phyloP scores from a whole-genome alignment of 176 grass and related monocot genomes.

The Carex cristatella region DNA sequence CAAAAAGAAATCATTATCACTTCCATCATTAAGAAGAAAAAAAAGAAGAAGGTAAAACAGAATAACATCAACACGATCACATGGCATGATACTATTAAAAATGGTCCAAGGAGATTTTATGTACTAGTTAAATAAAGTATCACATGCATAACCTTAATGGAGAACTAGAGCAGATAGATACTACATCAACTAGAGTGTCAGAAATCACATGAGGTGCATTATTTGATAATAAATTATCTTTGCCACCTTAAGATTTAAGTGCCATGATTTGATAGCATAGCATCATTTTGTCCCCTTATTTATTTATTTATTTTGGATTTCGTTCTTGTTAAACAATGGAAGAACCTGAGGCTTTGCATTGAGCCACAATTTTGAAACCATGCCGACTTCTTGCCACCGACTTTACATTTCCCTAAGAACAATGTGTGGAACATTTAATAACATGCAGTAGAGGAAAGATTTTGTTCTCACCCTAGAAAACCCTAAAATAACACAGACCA shows the following conservation, averaged over 20 bases:
- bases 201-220: slow-evolving; percentile 24
- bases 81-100: slow-evolving; percentile 19
- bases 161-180: slow-evolving; percentile 6
- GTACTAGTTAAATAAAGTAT: slow-evolving; percentile 18
- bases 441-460: background rate
- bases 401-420: background rate
- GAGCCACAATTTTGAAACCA: background rate
- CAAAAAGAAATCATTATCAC: background rate
- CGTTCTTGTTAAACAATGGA: slow-evolving; percentile 2
- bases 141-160: slow-evolving; percentile 24
- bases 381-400: background rate
- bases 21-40: background rate
- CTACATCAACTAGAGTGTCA: slow-evolving; percentile 20
- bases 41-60: background rate
- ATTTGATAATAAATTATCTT: slow-evolving; percentile 17
- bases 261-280: slow-evolving; percentile 16
- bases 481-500: background rate
- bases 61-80: slow-evolving; percentile 2
- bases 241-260: slow-evolving; percentile 21
- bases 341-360: background rate
- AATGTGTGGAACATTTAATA: background rate
- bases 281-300: slow-evolving; percentile 10
- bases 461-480: background rate
- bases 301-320: background rate
- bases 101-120: slow-evolving; percentile 23